A percentile compares a stretch with the other conserved stretches of the same genome.
Evolutionary conservation across 2,329 filamentous ascomycete genomes (phyloP).

Genomic region (Rosellinia necatrix): DNA sequence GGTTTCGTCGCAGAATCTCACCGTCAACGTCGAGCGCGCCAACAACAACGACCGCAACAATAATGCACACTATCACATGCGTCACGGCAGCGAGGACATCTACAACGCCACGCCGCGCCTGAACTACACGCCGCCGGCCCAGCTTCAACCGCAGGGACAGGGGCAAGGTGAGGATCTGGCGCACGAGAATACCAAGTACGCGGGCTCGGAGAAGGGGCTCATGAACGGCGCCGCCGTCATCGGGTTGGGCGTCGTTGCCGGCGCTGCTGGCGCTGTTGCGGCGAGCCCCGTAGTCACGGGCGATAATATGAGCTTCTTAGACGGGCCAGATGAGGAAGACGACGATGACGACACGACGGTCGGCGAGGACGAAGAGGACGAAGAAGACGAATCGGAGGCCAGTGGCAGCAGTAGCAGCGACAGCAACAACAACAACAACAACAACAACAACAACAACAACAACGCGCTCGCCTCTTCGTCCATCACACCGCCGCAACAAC

Average conservation of each 20-base stretch:
- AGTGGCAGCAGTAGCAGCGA: too few relatives aligned
- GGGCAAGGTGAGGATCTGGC: conserved; percentile 5
- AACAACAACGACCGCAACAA: too few relatives aligned
- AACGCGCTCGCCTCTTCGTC: too few relatives aligned
- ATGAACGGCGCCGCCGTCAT: conserved; percentile 13
- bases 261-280: neutral
- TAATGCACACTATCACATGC: too few relatives aligned
- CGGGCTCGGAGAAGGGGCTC: conserved; percentile 29
- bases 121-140: conserved; percentile 2
- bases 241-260: conserved; percentile 16
- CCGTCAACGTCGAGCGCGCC: conserved; percentile 37
- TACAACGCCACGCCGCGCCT: conserved; percentile 40
- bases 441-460: too few relatives aligned
- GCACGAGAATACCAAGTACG: conserved; percentile 34
- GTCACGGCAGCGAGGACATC: conserved; percentile 34
- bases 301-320: conserved; percentile 23
- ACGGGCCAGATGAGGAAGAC: conserved; percentile 24
- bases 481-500: too few relatives aligned
- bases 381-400: neutral
- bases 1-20: conserved; percentile 34
- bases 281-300: neutral
- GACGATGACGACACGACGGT: neutral
- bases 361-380: neutral
- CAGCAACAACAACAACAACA: too few relatives aligned
- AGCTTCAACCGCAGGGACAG: neutral